Conservation (phyloP, 495 filamentous ascomycete species). For the Cudoniella acicularis region DNA sequence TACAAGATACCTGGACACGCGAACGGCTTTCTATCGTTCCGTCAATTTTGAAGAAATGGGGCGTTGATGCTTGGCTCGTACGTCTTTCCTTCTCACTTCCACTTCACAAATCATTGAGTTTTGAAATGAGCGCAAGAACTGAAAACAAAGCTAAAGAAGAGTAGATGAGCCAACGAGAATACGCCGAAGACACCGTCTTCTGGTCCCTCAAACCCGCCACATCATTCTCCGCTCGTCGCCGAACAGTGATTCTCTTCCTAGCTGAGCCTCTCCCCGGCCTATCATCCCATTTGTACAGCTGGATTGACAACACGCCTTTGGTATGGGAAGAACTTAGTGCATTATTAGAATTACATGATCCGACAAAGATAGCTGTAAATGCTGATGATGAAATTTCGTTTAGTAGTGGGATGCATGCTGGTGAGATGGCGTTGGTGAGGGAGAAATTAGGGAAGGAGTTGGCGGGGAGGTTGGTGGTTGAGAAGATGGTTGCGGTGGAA, state of each 20-base stretch:
- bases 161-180: conserved; percentile 46
- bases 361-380: conserved; percentile 37
- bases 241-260: conserved; percentile 41
- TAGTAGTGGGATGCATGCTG: conserved; percentile 40
- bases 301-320: conserved; percentile 41
- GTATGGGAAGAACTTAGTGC: conserved; percentile 33
- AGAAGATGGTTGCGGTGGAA: conserved; percentile 42
- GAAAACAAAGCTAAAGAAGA: neutral
- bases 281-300: conserved; percentile 24
- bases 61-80: conserved; percentile 45
- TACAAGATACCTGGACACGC: conserved; percentile 38
- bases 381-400: conserved; percentile 37
- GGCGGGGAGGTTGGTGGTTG: conserved; percentile 31
- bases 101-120: too few species aligned
- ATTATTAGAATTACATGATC: conserved; percentile 30
- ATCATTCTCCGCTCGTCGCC: conserved; percentile 42
- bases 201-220: conserved; percentile 41
- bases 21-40: conserved; percentile 37
- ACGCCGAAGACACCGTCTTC: conserved; percentile 46
- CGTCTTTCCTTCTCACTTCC: conserved; percentile 10
- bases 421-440: conserved; percentile 34
- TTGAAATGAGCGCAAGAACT: too few species aligned
- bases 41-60: conserved; percentile 36
- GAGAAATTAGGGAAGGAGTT: conserved; percentile 32
- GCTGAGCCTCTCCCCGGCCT: conserved; percentile 24